These are phyloP conservation scores for Uromyces viciae-fabae DNA, from an alignment of 1,284 basidiomycete genomes.

Conservation along the genomic window DNA sequence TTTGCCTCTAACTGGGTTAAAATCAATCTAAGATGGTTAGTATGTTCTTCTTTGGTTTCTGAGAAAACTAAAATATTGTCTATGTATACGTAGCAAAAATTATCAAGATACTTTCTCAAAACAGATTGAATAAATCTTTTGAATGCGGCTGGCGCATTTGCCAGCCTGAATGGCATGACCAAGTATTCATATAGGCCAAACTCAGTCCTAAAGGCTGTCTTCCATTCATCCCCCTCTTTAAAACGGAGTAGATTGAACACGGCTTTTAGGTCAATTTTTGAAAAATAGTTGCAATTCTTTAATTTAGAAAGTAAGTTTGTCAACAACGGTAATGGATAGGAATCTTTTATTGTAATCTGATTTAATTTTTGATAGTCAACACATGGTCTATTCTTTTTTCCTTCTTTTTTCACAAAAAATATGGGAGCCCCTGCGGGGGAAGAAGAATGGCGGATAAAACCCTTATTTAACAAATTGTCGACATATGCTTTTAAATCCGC, in stretches of 20 bases:
- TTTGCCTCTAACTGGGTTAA: not conserved
- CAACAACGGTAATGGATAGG: not conserved
- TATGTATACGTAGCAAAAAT: constrained; percentile 36
- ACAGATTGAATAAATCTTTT: constrained; percentile 17
- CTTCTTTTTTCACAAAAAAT: too few species aligned
- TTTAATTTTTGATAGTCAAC: not conserved
- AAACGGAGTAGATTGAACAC: too few species aligned
- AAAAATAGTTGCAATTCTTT: too few species aligned
- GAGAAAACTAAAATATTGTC: constrained; percentile 34
- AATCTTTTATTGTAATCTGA: not conserved
- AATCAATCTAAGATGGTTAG: not conserved
- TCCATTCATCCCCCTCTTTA: too few species aligned
- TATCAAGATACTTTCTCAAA: constrained; percentile 17
- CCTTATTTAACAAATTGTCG: too few species aligned
- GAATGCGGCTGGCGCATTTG: constrained; percentile 19
- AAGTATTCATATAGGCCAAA: constrained; percentile 14
- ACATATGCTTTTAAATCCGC: too few species aligned
- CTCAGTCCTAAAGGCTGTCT: too few species aligned
- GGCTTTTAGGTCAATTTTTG: too few species aligned
- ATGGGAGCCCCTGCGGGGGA: too few species aligned
- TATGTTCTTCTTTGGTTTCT: not conserved
- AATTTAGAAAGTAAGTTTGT: not conserved
- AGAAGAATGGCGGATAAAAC: too few species aligned
- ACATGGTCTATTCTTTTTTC: not conserved
- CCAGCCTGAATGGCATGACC: constrained; percentile 28